Conservation (phyloP, 2,329 filamentous ascomycete genomes). For the Arthroderma sp. region DNA sequence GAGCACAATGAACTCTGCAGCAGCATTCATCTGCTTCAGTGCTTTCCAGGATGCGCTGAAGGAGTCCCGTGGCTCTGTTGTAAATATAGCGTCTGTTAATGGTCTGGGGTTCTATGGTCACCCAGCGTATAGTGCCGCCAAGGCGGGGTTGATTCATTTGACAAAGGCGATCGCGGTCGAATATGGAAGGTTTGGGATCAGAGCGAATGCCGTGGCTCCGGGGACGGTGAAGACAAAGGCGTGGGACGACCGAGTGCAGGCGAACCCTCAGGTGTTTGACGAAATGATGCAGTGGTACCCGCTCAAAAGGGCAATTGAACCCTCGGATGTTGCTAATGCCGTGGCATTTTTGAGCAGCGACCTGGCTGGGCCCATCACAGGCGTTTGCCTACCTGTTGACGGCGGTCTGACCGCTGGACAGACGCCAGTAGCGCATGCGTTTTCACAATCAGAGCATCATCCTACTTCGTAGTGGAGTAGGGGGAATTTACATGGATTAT, state of each 20-base stretch:
- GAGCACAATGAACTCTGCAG: constrained; percentile 13
- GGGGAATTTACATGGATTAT: too few relatives aligned
- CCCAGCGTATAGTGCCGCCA: constrained; percentile 25
- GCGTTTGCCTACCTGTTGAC: constrained; percentile 15
- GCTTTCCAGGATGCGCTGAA: constrained; percentile 12
- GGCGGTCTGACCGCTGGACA: constrained; percentile 15
- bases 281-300: constrained; percentile 14
- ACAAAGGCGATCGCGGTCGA: constrained; percentile 23
- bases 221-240: constrained; percentile 12
- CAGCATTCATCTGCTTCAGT: constrained; percentile 12
- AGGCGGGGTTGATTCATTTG: constrained; percentile 30
- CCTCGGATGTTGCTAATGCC: constrained; percentile 17
- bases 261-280: constrained; percentile 10
- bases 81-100: constrained; percentile 15
- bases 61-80: constrained; percentile 7
- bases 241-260: constrained; percentile 11
- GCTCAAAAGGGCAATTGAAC: constrained; percentile 13
- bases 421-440: constrained; percentile 12
- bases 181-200: constrained; percentile 24
- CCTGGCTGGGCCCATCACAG: constrained; percentile 14
- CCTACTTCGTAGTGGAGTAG: not conserved
- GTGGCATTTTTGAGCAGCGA: constrained; percentile 15
- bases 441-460: constrained; percentile 13
- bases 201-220: constrained; percentile 27
- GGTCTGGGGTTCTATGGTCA: constrained; percentile 14